These are phyloP conservation scores for Cordyceps cicadae DNA, from an alignment of 2,329 filamentous ascomycete species.

Conservation along the genomic window DNA sequence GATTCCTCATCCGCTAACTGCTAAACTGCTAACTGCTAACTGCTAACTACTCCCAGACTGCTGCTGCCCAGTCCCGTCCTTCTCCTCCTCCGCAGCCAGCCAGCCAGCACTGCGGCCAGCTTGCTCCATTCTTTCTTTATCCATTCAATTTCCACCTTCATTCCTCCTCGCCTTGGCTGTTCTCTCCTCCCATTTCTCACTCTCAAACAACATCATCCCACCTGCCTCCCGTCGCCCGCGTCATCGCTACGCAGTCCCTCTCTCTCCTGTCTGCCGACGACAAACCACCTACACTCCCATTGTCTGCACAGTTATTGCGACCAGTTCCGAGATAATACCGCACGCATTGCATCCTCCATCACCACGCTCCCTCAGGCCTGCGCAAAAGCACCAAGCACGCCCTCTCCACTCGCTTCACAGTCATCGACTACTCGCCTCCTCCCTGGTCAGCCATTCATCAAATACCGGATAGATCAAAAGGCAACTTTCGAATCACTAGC, in stretches of 20 bases:
- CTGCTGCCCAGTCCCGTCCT: background rate
- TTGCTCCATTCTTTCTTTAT: background rate
- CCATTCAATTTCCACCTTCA: background rate
- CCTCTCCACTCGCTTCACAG: background rate
- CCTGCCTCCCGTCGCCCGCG: background rate
- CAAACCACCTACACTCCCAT: background rate
- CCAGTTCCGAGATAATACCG: background rate
- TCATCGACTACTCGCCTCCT: background rate
- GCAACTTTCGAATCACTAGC: background rate
- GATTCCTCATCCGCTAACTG: constrained; percentile 7
- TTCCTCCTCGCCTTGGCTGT: background rate
- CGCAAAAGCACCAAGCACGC: background rate
- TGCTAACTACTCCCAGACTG: background rate
- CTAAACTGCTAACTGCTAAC: no score
- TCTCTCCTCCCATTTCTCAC: background rate
- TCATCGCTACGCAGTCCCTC: background rate
- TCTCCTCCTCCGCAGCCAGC: no score
- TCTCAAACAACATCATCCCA: background rate
- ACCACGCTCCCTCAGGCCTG: background rate
- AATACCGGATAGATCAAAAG: background rate
- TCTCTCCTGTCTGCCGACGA: background rate
- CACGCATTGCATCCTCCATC: background rate
- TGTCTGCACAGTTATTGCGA: background rate
- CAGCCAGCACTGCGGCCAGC: no score
- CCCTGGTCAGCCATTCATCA: background rate